Percentiles rank a stretch among this genome's conserved stretches.
These are phyloP conservation scores for Lobosporangium transversale DNA, from an alignment of 192 early-diverging fungal genomes.

Conservation along the genomic window DNA sequence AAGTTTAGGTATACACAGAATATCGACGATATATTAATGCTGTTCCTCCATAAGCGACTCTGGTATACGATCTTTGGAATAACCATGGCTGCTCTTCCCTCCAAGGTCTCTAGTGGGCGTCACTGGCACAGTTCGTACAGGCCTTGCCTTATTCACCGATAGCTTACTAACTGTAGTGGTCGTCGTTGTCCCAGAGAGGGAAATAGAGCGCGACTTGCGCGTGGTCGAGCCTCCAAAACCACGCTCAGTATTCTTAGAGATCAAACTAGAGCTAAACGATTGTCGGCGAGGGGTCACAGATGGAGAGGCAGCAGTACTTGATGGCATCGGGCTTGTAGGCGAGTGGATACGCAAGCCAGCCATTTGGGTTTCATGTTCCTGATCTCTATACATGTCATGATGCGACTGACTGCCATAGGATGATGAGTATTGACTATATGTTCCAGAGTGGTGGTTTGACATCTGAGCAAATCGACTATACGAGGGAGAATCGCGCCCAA, in stretches of 20 bases:
- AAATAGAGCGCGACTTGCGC: constrained; percentile 40
- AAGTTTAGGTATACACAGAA: neutral
- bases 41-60: constrained; percentile 41
- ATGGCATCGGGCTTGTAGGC: constrained; percentile 33
- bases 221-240: constrained; percentile 23
- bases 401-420: constrained; percentile 16
- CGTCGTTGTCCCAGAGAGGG: constrained; percentile 32
- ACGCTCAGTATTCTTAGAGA: constrained; percentile 21
- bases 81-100: constrained; percentile 9
- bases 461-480: constrained; percentile 18
- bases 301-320: constrained; percentile 6
- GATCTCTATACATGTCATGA: constrained; percentile 24
- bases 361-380: constrained; percentile 49
- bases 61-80: constrained; percentile 36
- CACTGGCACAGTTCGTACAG: constrained; percentile 24
- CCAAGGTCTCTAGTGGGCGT: constrained; percentile 19
- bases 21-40: neutral
- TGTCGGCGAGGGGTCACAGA: constrained; percentile 35
- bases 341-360: constrained; percentile 47
- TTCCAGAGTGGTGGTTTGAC: constrained; percentile 11
- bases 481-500: constrained; percentile 14
- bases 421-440: constrained; percentile 21
- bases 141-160: constrained; percentile 22
- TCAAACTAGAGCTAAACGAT: constrained; percentile 37
- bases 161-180: constrained; percentile 40